Percentiles rank a stretch among this genome's conserved stretches.
Evolutionary conservation across 805 yeast species (phyloP).

Genomic region (Pichia rugopelliculosa): DNA sequence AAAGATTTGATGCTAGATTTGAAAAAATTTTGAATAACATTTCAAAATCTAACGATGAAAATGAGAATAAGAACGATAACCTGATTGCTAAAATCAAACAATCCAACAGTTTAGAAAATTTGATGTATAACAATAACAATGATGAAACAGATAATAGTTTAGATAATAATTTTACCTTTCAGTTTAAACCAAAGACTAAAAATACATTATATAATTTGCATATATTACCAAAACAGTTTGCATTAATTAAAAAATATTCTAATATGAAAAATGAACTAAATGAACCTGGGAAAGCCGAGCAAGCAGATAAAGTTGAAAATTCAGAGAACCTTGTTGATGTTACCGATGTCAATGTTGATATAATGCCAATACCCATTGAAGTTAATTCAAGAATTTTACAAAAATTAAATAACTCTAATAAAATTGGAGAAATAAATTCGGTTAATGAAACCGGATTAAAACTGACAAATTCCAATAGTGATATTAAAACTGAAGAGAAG

Average conservation of each 20-base stretch:
- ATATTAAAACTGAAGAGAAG: constrained; percentile 13
- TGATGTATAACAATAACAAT: not conserved
- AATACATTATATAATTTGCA: constrained; percentile 8
- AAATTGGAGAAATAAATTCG: not conserved
- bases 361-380: constrained; percentile 13
- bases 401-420: not conserved
- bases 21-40: constrained; percentile 10
- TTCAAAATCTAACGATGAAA: not conserved
- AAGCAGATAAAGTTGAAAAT: constrained; percentile 4
- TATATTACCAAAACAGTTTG: constrained; percentile 11
- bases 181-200: constrained; percentile 5
- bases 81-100: not conserved
- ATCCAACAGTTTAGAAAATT: too few species aligned
- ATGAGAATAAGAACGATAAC: not conserved
- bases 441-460: not conserved
- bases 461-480: not conserved
- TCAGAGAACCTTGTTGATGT: not conserved
- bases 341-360: not conserved
- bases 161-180: not conserved
- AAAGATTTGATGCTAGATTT: constrained; percentile 24
- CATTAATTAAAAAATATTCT: constrained; percentile 7
- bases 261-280: not conserved
- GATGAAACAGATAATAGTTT: not conserved
- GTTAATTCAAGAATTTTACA: constrained; percentile 4
- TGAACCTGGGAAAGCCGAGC: too few species aligned